Percentiles rank a stretch among this genome's conserved stretches.
These are phyloP conservation scores for Ilex paraguariensis DNA, from an alignment of 305 asterid genomes.

Conservation along the genomic window DNA sequence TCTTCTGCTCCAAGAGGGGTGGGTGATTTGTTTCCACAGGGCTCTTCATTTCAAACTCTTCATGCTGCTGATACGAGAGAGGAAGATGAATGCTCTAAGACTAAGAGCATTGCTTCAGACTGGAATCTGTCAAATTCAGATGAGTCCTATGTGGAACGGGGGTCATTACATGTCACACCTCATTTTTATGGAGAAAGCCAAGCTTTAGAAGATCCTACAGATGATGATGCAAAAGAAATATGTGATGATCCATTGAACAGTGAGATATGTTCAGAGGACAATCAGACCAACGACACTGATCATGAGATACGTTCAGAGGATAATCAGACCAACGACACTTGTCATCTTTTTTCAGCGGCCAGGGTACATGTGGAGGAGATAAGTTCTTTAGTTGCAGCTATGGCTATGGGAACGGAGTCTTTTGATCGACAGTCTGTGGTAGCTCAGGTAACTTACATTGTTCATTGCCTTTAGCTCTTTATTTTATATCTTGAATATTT, in stretches of 20 bases:
- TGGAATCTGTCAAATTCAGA: conserved; percentile 11
- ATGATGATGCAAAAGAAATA: conserved; percentile 15
- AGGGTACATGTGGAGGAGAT: conserved; percentile 7
- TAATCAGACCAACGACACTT: conserved; percentile 12
- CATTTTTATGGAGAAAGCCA: conserved; percentile 1
- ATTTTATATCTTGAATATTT: neutral
- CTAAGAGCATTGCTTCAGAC: conserved; percentile 6
- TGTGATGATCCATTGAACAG: conserved; percentile 6
- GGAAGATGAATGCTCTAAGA: conserved; percentile 1
- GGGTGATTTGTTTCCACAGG: neutral
- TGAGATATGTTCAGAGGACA: conserved; percentile 4
- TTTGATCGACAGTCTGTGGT: conserved; percentile 23
- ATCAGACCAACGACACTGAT: conserved; percentile 9
- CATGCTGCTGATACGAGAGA: neutral
- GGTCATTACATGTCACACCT: neutral
- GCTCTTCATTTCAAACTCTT: neutral
- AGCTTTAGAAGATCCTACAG: conserved; percentile 6
- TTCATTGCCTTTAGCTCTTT: neutral
- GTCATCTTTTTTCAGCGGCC: conserved; percentile 2
- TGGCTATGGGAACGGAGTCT: conserved; percentile 9
- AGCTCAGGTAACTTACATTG: conserved; percentile 30
- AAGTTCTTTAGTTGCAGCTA: conserved; percentile 9
- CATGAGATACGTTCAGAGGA: conserved; percentile 1
- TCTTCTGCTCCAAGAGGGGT: conserved; percentile 3
- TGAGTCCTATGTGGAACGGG: conserved; percentile 16